Evolutionary conservation across 257 asterid species (phyloP), one percentile per base, ranked within the genome.

Genomic region (Echites panduratus): DNA sequence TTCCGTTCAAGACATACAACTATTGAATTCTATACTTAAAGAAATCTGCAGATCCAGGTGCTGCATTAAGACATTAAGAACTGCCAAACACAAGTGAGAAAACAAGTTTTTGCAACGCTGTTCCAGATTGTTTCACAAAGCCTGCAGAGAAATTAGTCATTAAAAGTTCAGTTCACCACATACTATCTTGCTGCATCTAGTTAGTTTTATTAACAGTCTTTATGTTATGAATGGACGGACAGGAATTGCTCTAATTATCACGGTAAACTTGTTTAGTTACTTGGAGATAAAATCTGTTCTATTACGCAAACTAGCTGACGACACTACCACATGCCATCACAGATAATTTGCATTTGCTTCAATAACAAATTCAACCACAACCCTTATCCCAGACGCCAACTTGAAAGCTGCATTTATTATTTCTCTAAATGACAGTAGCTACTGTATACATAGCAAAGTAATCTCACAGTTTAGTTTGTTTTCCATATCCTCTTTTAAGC

Each of bases 11-110:
- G n/a, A n/a, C n/a, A n/a, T n/a, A n/a, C n/a, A n/a, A n/a, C n/a
- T n/a, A n/a, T 74, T 40, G 11, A 10, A 1, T 50, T 27, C 48
- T 26, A 49, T 32, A 32, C 67, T 26, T 56, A 57, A 54, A 41
- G 22, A 43, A 66, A 43, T 66, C 73, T 10, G 73, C 73, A 27
- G 49, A 38, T 19, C 49, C 73, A 13, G 52, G 70, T n/a, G 58
- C 78, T 66, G 68, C n/a, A n/a, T n/a, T n/a, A n/a, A n/a, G n/a
- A n/a, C 67, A 74, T 12, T 24, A 14, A 26, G 13, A 16, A 41
- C 0, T 4, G 11, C 67, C 67, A 19, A 52, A 19, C 44, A 61
- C 12, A 59, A 59, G n/a, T 27, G 29, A 16, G 4, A 61, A 17
- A 29, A 32, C 5, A 32, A 17, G 11, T 41, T 61, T 32, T 2